Evolutionary conservation across 139 green algal genomes (phyloP).

Genomic region (Nannochloris sp.): DNA sequence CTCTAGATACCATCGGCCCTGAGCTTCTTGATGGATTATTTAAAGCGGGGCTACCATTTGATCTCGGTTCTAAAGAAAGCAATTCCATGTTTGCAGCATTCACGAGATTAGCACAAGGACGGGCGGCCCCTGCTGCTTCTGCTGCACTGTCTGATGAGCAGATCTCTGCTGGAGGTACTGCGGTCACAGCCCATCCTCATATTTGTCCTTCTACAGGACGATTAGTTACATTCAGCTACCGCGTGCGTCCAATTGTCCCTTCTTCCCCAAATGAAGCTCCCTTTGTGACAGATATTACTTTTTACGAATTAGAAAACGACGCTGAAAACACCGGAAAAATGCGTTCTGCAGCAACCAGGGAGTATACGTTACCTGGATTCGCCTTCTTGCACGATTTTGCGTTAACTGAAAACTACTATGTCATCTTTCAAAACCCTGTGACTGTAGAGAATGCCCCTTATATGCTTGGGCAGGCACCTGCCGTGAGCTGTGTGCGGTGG

Average conservation of each 20-base stretch:
- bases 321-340: not conserved
- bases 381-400: slow-evolving; percentile 45
- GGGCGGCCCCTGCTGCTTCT: not conserved
- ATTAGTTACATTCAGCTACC: slow-evolving; percentile 27
- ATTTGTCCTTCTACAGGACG: slow-evolving; percentile 11
- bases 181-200: slow-evolving; percentile 39
- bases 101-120: not conserved
- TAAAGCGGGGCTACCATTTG: slow-evolving; percentile 24
- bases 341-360: not conserved
- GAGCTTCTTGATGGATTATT: slow-evolving; percentile 26
- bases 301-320: slow-evolving; percentile 29
- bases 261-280: slow-evolving; percentile 2
- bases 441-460: slow-evolving; percentile 24
- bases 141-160: not conserved
- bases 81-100: slow-evolving; percentile 10
- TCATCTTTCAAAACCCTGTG: slow-evolving; percentile 34
- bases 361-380: slow-evolving; percentile 19
- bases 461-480: slow-evolving; percentile 8
- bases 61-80: slow-evolving; percentile 18
- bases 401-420: slow-evolving; percentile 30
- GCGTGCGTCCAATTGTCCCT: not conserved
- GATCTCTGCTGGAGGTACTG: slow-evolving; percentile 25
- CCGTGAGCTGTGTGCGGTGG: slow-evolving; percentile 25
- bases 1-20: slow-evolving; percentile 31
- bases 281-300: slow-evolving; percentile 24